Base-by-base conservation (phyloP, 352 stramenopile genomes). In the Phytopythium sindhum region DNA sequence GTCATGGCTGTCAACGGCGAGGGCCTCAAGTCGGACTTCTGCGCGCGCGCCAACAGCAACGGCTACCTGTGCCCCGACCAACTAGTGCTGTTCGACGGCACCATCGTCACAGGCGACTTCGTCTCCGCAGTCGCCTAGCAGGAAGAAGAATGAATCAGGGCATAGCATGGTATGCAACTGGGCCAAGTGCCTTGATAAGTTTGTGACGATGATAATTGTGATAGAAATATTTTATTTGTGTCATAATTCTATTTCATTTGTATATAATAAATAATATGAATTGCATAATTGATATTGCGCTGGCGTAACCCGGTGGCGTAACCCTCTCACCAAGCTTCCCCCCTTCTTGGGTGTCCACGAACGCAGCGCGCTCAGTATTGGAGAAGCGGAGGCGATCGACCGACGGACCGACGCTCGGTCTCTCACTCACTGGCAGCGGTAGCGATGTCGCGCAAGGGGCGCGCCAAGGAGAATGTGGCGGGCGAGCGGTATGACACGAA, bases 401-500 rank as follows among this genome's bases (percentile, higher is more conserved):
- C 31, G 9, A 37, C 31, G 4, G 31, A 37, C 31, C 31, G 31
- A 37, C 31, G n/a, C n/a, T n/a, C n/a, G n/a, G n/a, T n/a, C n/a
- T n/a, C n/a, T n/a, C n/a, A n/a, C n/a, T n/a, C n/a, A 50, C 14
- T 10, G 2, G 12, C 21, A 15, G 10, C 54, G 55, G 60, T 72
- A 11, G 23, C 21, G 14, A 84, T 84, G 75, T 67, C 75, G 61
- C 86, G 81, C 45, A 89, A 90, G 69, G 84, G 86, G 56, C 76
- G 84, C 26, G 31, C 42, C 15, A 93, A 93, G 76, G 72, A 88
- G 17, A 95, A 90, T 61, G 78, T 93, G 61, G 77, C 86, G 6
- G 86, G 86, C 61, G 86, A 95, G 80, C 74, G 77, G 51, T 95
- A 95, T 68, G 84, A 95, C 80, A 83, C 86, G 54, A 95, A 95